These are phyloP conservation scores for Hygrophoropsis aurantiaca DNA, from an alignment of 768 basidiomycete species.

Conservation along the genomic window DNA sequence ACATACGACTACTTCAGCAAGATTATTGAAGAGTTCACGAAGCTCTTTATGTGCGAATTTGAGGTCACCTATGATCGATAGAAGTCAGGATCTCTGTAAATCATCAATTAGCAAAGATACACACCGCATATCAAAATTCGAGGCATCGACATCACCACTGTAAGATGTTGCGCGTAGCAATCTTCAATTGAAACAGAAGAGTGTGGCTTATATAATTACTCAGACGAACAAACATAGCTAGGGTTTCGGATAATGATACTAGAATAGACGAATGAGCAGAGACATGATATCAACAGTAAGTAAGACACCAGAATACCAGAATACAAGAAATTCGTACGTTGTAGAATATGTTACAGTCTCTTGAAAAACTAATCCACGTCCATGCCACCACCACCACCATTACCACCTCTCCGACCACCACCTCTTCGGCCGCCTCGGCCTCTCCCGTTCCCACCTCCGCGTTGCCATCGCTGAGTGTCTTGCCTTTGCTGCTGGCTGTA, in stretches of 20 bases:
- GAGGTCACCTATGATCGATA: constrained; percentile 47
- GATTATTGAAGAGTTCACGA: constrained; percentile 54
- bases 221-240: no score
- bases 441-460: constrained; percentile 20
- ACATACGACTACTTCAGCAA: constrained; percentile 78
- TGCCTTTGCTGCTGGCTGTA: constrained; percentile 37
- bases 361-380: constrained; percentile 30
- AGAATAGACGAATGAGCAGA: no score
- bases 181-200: no score
- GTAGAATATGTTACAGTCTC: background rate
- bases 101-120: background rate
- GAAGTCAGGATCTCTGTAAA: background rate
- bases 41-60: constrained; percentile 79
- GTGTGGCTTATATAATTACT: no score
- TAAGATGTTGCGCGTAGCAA: background rate
- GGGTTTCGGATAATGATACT: no score
- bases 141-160: constrained; percentile 12
- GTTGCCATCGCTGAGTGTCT: constrained; percentile 26
- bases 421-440: constrained; percentile 22
- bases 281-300: no score
- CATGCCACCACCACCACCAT: constrained; percentile 18
- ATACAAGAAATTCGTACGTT: background rate
- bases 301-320: background rate
- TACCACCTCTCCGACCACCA: constrained; percentile 7
- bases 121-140: constrained; percentile 31